Conservation (phyloP, 768 basidiomycete species). For the Termitomyces sp. region DNA sequence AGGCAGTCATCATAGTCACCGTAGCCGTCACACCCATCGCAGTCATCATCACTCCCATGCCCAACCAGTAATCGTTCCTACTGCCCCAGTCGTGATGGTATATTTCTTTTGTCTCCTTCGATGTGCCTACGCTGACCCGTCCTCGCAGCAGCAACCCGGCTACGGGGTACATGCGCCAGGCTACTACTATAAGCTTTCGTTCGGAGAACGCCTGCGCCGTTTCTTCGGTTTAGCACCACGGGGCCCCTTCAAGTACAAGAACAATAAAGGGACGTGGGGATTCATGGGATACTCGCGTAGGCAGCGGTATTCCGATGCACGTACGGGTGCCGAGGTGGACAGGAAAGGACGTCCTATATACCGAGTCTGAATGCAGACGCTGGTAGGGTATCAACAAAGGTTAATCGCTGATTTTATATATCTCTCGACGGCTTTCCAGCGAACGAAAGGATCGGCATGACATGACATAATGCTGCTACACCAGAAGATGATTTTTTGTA, state of each 20-base stretch:
- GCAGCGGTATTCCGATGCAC: conserved; percentile 42
- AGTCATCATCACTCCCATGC: conserved; percentile 14
- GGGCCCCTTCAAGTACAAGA: conserved; percentile 34
- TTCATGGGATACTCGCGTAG: conserved; percentile 49
- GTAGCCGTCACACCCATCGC: conserved; percentile 10
- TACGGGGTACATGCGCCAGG: conserved; percentile 12
- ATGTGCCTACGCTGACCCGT: neutral
- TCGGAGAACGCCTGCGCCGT: conserved; percentile 42
- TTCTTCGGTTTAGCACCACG: conserved; percentile 47
- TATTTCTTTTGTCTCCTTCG: conserved; percentile 1
- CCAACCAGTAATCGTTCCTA: conserved; percentile 11
- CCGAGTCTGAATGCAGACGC: conserved; percentile 27
- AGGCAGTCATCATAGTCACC: conserved; percentile 18
- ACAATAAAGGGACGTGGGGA: conserved; percentile 43
- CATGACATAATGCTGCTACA: neutral
- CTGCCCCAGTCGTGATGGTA: conserved; percentile 23
- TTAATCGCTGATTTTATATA: neutral
- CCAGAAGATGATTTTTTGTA: neutral
- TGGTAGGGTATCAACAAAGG: neutral
- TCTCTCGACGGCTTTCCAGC: neutral
- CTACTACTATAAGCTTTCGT: conserved; percentile 25
- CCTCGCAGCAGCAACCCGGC: conserved; percentile 22
- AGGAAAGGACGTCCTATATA: conserved; percentile 49
- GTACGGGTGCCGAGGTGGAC: conserved; percentile 48
- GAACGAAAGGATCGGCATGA: neutral